These are phyloP conservation scores for Aspergillus cavernicola DNA, from an alignment of 495 filamentous ascomycete species.

Conservation along the genomic window DNA sequence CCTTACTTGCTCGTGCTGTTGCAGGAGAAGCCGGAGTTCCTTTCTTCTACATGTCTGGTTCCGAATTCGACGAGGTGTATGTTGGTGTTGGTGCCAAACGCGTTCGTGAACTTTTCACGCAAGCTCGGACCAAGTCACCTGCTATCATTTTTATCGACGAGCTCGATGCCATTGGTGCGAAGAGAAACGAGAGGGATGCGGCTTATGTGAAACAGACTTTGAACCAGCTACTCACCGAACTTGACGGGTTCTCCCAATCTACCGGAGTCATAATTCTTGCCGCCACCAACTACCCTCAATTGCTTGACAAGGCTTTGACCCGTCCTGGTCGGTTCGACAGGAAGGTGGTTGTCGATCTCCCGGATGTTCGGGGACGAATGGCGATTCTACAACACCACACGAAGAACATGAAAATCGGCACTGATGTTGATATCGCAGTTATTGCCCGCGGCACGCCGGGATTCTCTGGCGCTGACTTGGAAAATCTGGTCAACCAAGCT, in stretches of 20 bases:
- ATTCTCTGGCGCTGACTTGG: slow-evolving; percentile 91
- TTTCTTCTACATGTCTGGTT: slow-evolving; percentile 99
- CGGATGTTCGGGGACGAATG: slow-evolving; percentile 91
- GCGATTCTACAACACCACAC: slow-evolving; percentile 90
- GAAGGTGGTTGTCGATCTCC: slow-evolving; percentile 80
- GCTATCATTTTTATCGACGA: slow-evolving; percentile 99
- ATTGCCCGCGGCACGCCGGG: slow-evolving; percentile 85
- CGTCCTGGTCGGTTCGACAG: slow-evolving; percentile 95
- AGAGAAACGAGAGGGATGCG: slow-evolving; percentile 87
- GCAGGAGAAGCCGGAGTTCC: slow-evolving; percentile 96
- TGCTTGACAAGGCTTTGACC: slow-evolving; percentile 91
- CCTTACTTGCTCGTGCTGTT: slow-evolving; percentile 91
- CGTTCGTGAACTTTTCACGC: slow-evolving; percentile 89
- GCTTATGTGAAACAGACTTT: slow-evolving; percentile 97
- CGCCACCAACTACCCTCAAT: slow-evolving; percentile 92
- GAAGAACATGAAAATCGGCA: slow-evolving; percentile 72
- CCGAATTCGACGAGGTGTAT: slow-evolving; percentile 97
- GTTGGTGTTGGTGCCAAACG: slow-evolving; percentile 97
- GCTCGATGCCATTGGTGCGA: slow-evolving; percentile 91
- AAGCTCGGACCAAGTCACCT: slow-evolving; percentile 83
- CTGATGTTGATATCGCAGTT: slow-evolving; percentile 75
- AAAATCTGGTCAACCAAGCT: slow-evolving; percentile 95
- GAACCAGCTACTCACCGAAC: slow-evolving; percentile 96
- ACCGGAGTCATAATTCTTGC: slow-evolving; percentile 92
- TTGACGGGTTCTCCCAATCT: slow-evolving; percentile 93